A percentile compares a stretch with the other conserved stretches of the same genome.
Conservation (phyloP, 148 eudicot species). For the Rhododendron vialii region DNA sequence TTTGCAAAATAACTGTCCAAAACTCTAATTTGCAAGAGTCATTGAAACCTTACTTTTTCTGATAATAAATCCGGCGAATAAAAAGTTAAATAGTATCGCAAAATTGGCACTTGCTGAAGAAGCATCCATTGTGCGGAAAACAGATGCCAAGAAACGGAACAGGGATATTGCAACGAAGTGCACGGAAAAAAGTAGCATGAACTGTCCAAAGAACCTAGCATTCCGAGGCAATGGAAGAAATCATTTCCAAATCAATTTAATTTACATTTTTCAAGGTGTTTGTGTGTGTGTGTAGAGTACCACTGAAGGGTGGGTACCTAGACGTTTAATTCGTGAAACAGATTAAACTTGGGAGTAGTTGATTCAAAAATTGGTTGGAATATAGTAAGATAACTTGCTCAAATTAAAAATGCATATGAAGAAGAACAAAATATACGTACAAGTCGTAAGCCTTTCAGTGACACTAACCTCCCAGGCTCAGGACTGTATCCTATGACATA, state of each 20-base stretch:
- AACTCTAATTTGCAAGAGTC: background rate
- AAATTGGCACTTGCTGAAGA: slow-evolving; percentile 47
- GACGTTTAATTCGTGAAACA: background rate
- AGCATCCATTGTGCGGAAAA: slow-evolving; percentile 44
- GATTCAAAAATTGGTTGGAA: background rate
- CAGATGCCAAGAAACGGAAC: slow-evolving; percentile 70
- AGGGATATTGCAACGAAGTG: slow-evolving; percentile 60
- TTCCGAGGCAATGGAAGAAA: background rate
- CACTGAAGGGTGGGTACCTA: background rate
- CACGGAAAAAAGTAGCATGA: slow-evolving; percentile 44
- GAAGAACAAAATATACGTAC: background rate
- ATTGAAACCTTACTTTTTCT: slow-evolving; percentile 46
- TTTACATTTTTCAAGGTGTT: background rate
- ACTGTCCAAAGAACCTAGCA: slow-evolving; percentile 69
- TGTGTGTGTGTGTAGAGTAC: background rate
- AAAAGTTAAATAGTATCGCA: slow-evolving; percentile 31
- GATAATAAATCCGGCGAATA: slow-evolving; percentile 74
- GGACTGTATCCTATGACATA: slow-evolving; percentile 74
- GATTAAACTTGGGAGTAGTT: background rate
- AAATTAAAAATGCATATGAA: background rate
- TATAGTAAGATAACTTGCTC: background rate
- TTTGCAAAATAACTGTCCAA: background rate
- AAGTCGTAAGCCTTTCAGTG: background rate
- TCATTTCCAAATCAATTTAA: background rate
- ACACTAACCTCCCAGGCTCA: slow-evolving; percentile 60